Evolutionary conservation across 2,329 filamentous ascomycete genomes (phyloP), one percentile per base, ranked within the genome.

Genomic region (Exophiala aquamarina): DNA sequence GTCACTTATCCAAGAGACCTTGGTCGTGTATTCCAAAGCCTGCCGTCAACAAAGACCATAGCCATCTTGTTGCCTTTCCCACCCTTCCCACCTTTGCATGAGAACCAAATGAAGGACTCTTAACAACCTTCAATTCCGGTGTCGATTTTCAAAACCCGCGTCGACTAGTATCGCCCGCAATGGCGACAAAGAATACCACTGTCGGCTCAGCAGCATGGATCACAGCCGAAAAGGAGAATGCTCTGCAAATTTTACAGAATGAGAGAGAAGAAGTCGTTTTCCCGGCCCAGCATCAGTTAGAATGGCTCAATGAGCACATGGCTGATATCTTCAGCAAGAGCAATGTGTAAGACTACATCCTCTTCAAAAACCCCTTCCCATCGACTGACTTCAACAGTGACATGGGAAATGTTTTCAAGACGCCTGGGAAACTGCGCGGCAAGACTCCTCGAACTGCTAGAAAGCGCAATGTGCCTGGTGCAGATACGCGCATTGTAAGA

Each of bases 261-360:
- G 93, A 97, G 67, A 80, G 88, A 44, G 92, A 97, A 58, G 94
- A 98, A 70, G 94, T 97, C 63, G 82, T 87, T 34, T 97, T 88
- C 70, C 89, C 90, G 21, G 91, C 89, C 53, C 83, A 88, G 49
- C 95, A 97, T 70, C 93, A 98, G 67, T 75, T 97, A 63, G 91
- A 97, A 66, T 98, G 93, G 93, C 76, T 98, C 60, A 97, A 98
- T 63, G 93, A 97, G 71, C 93, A 98, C 68, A 96, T 98, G 92
- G 82, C 83, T 40, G 89, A 95, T 55, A 89, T 98, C 62, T 95
- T 97, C 66, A 86, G 84, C 61, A 83, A 86, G 60, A 87, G 90
- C 63, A 83, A 91, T 70, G 81, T 90, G 93, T 96, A 81, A 62
- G 86, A 48, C 41, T 71, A 53, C 71, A 47, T 33, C 28, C 9